These are phyloP conservation scores for Nitzschia sp. DNA, from an alignment of 108 stramenopile species.

Conservation along the genomic window DNA sequence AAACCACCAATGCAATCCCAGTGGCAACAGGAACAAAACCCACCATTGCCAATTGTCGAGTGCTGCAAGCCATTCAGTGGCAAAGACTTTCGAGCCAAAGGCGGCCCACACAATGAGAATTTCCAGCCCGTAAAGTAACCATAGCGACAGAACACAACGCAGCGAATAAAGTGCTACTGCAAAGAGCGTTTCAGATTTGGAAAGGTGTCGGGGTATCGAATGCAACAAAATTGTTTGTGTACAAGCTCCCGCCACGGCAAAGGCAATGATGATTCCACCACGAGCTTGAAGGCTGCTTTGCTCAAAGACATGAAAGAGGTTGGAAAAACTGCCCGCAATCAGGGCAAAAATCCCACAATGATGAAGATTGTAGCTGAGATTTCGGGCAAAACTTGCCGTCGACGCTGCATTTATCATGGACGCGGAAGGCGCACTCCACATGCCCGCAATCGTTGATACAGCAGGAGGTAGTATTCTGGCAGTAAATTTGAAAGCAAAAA, in stretches of 20 bases:
- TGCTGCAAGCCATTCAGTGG: neutral
- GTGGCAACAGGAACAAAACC: neutral
- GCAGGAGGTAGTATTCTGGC: neutral
- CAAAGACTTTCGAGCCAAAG: neutral
- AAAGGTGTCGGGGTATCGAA: neutral
- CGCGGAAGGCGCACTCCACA: neutral
- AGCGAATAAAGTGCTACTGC: neutral
- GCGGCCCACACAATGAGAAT: constrained; percentile 2
- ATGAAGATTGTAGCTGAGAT: constrained; percentile 6
- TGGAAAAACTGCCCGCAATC: neutral
- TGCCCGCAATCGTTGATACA: neutral
- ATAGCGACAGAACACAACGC: neutral
- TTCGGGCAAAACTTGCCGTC: neutral
- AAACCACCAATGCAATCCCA: neutral
- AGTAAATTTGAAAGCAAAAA: neutral
- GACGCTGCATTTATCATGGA: too few relatives aligned
- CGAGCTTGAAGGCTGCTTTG: neutral
- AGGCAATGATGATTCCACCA: constrained; percentile 1
- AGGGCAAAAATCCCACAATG: constrained; percentile 8
- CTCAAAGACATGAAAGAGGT: neutral
- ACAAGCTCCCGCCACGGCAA: neutral
- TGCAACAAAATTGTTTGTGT: constrained; percentile 1
- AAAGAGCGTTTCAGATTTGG: neutral
- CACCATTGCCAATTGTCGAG: neutral
- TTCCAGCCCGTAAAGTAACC: neutral